Base-by-base conservation (phyloP, 176 grass and related monocot genomes). In the Zea luxurians region DNA sequence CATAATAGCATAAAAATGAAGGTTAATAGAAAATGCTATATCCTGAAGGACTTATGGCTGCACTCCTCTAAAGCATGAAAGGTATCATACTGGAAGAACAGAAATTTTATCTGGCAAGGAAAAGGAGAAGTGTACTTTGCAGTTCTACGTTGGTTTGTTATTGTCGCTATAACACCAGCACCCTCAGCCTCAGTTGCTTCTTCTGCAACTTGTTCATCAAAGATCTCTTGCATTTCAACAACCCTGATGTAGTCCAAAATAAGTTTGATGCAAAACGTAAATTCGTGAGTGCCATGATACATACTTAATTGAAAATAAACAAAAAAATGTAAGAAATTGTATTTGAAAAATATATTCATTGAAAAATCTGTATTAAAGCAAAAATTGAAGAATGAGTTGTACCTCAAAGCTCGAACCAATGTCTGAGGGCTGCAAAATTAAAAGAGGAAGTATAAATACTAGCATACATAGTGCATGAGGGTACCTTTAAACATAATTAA, bases 161-260 rank as follows among this genome's bases (percentile, higher is more conserved):
- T 99, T 81, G 88, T 83, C 6, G 90, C 88, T 78, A 96, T 93
- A 44, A 90, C 81, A 16, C 90, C 96, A 52, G 79, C 82, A 79
- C 92, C 96, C 77, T 96, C 96, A 80, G 92, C 96, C 86, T 99
- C 96, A 47, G 96, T 90, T 69, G 96, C 96, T 93, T 93, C 90
- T 85, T 99, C 96, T 73, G 96, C 92, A 80, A 99, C 76, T 90
- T 99, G 96, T 72, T 99, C 90, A 73, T 99, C 96, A 80, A 99
- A 40, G 71, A 96, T 93, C 84, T 99, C 96, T 96, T 99, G 96
- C 96, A 99, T 99, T 89, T 99, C 96, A 81, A 99, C 88, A 84
- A 99, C 90, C 82, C 96, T 99, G 82, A 52, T 58, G 47, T 9
- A 20, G 36, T 66, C 60, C 13, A 48, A 41, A 74, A 78, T 4